phyloP scores from a whole-genome alignment of 2,329 filamentous ascomycete genomes.

The Arthrobotrys sphaeroides region DNA sequence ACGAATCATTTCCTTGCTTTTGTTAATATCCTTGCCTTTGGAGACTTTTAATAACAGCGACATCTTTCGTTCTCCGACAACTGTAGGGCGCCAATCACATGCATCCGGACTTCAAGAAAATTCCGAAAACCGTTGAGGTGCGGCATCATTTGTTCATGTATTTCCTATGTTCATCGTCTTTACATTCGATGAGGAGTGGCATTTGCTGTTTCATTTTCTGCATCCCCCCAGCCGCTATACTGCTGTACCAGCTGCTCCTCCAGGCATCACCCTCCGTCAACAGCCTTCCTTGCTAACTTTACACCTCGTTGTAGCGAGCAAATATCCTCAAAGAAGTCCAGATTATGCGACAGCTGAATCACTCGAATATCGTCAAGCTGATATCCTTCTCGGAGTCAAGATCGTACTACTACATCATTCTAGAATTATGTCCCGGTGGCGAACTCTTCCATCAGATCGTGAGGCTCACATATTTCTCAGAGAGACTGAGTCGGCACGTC shows the following conservation, averaged over 20 bases:
- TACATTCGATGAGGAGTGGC: conserved; percentile 39
- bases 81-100: conserved; percentile 87
- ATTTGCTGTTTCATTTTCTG: conserved; percentile 27
- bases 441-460: conserved; percentile 99
- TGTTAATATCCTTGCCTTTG: conserved; percentile 39
- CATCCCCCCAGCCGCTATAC: conserved; percentile 9
- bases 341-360: conserved; percentile 96
- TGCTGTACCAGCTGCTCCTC: conserved; percentile 35
- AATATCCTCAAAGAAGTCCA: conserved; percentile 99
- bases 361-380: conserved; percentile 93
- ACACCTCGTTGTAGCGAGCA: conserved; percentile 72
- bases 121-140: conserved; percentile 97
- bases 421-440: conserved; percentile 92
- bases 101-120: conserved; percentile 95
- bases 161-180: conserved; percentile 4
- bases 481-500: conserved; percentile 91
- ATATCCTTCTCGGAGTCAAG: conserved; percentile 91
- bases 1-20: conserved; percentile 27
- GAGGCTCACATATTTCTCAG: conserved; percentile 96
- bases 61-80: conserved; percentile 47
- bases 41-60: conserved; percentile 55
- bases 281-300: conserved; percentile 43
- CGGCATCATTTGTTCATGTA: conserved; percentile 64
- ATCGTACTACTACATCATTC: conserved; percentile 97
- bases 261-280: neutral